Base-by-base conservation (phyloP, 2,329 filamentous ascomycete species). In the Verticillium klebahnii region DNA sequence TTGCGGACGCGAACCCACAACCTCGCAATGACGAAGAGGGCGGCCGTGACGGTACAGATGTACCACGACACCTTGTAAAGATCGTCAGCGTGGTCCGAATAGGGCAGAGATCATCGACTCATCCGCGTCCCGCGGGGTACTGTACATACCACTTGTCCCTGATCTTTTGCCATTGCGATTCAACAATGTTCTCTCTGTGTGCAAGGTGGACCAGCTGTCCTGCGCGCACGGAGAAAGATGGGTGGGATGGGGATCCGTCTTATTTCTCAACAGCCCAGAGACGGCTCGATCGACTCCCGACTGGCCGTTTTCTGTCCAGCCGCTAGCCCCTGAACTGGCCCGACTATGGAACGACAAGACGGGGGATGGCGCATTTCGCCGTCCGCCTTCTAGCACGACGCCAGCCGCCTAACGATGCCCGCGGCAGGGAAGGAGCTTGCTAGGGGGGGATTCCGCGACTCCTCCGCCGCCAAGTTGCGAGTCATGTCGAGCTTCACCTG, bases 21-120 rank as follows among this genome's bases (percentile, higher is more conserved):
- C 59, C 73, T 67, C 32, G 70, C 64, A 8, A 60, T 61, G 2
- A 74, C 64, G 29, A 75, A 74, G 17, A 69, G 63, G 5, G 69
- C 34, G 1, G 69, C 67, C 39, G 62, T 61, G 39, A 57, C 58
- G 29, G 65, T 65, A 59, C 65, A 67, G 32, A 63, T 66, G 62
- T 67, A 66, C 62, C 65, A 67, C 32, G 64, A 64, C 23, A 67
- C 59, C 62, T 67, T 7, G n/a, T 23, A 25, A 25, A 52, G 45
- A 52, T 52, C 45, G 45, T 52, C 45, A 52, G 45, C 45, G 9
- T 23, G 45, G 23, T 23, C 11, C 45, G 12, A 23, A 23, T 9
- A 52, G 19, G 45, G 45, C 45, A 52, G 45, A 52, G 45, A 52
- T 52, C 45, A 12, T 52, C 45, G 12, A 52, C 45, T 19, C 23